Conservation (phyloP, 164 flowering plant genomes). For the Dillenia suffruticosa region DNA sequence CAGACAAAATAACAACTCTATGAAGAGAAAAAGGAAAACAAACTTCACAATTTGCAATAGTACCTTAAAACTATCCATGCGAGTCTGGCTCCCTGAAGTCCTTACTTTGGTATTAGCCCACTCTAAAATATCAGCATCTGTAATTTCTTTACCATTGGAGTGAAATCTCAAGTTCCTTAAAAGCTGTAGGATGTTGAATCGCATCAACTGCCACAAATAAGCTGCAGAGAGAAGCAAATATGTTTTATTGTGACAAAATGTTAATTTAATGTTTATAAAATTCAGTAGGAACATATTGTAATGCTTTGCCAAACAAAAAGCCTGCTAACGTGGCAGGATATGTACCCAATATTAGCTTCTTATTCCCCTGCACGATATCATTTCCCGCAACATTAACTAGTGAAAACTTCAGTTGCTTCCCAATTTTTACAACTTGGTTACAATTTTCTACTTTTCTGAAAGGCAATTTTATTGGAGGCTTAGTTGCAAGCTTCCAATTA, state of each 20-base stretch:
- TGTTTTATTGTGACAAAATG: background rate
- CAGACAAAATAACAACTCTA: no score
- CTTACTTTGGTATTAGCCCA: conserved; percentile 86
- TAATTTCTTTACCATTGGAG: conserved; percentile 77
- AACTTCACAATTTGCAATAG: no score
- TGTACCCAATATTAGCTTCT: conserved; percentile 79
- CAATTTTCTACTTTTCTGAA: conserved; percentile 94
- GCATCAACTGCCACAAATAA: conserved; percentile 91
- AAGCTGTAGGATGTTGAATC: conserved; percentile 86
- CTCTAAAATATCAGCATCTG: conserved; percentile 72
- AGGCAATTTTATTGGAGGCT: conserved; percentile 92
- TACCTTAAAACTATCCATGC: conserved; percentile 86
- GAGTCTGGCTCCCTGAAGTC: conserved; percentile 49
- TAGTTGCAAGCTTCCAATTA: conserved; percentile 84
- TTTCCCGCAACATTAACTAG: conserved; percentile 89
- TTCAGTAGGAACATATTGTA: no score
- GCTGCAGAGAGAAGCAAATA: conserved; percentile 43
- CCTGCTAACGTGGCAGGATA: conserved; percentile 3
- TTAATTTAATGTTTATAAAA: no score
- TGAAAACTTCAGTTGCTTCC: conserved; percentile 84
- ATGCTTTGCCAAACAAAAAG: no score
- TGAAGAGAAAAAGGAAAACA: no score
- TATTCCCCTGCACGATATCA: conserved; percentile 93
- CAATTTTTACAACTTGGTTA: conserved; percentile 87
- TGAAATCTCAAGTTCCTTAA: conserved; percentile 75